Conservation (phyloP, 164 flowering plant genomes). For the Chimonanthus salicifolius region DNA sequence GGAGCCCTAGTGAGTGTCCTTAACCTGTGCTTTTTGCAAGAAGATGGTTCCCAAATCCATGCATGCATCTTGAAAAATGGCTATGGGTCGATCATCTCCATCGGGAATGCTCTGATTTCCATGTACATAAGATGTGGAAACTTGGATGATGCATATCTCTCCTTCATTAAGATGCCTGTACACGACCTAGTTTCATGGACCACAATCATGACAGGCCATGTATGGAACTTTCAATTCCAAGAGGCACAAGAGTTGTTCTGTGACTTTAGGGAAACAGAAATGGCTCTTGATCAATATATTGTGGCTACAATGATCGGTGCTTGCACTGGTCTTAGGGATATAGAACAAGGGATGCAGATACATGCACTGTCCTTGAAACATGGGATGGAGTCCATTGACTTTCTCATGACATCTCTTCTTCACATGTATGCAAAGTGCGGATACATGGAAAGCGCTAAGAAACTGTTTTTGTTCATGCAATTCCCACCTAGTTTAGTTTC, state of each 20-base stretch:
- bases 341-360: constrained; percentile 12
- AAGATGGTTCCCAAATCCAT: constrained; percentile 23
- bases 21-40: constrained; percentile 9
- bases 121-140: constrained; percentile 25
- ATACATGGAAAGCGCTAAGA: neutral
- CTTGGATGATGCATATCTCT: constrained; percentile 14
- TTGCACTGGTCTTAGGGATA: constrained; percentile 18
- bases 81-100: constrained; percentile 6
- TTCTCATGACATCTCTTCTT: constrained; percentile 8
- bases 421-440: constrained; percentile 12
- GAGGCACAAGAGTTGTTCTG: constrained; percentile 7
- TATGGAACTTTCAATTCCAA: constrained; percentile 1
- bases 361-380: constrained; percentile 10
- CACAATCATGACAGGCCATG: constrained; percentile 15
- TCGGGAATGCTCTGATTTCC: constrained; percentile 17
- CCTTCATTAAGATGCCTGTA: constrained; percentile 13
- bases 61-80: constrained; percentile 16
- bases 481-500: constrained; percentile 7
- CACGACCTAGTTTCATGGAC: constrained; percentile 23
- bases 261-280: constrained; percentile 5
- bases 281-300: constrained; percentile 7
- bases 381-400: constrained; percentile 5
- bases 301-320: constrained; percentile 12
- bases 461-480: constrained; percentile 2
- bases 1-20: constrained; percentile 17